Evolutionary conservation across 768 basidiomycete genomes (phyloP), one percentile per base, ranked within the genome.

Genomic region (Daedaleopsis nitida): DNA sequence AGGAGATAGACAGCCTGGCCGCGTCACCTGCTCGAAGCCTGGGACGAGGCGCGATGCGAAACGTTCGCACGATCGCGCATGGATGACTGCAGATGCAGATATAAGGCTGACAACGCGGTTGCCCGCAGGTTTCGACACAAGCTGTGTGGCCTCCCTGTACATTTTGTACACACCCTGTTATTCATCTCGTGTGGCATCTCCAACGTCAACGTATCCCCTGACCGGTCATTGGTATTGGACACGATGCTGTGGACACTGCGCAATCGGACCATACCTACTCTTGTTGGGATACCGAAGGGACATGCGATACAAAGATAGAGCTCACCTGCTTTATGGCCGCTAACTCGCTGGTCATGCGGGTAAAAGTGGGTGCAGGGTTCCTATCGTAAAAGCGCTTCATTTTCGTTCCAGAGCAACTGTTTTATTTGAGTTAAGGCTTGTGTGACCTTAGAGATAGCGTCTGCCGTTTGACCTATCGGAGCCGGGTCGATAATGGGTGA

Each of bases 371-470:
- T 50, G 55, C 55, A 64, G 62, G 58, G 62, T 48, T 64, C 37
- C 38, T 53, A 64, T 1, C 11, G 16, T 38, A 48, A 44, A 37
- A 60, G 51, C 44, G 64, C 66, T 58, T 78, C 76, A 57, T 54
- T 71, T 73, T 82, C 78, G 65, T 74, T 79, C 76, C 77, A 75
- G 60, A 84, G 83, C 55, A 90, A 73, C 57, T 84, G 79, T 59
- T 80, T 83, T 55, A 90, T 81, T 59, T 87, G 81, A 10, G 75
- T 73, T 62, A 91, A 74, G 7, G 89, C 88, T 59, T 82, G 80
- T 1, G 83, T 78, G 9, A 88, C 83, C 69, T 89, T 89, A 45
- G 75, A 72, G 34, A 92, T 87, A 1, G 87, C 82, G 63, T 91
- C 88, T n/a, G 89, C 88, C 16, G 82, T 83, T 49, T 75, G 73